Evolutionary conservation across 23 red algal species (phyloP), one percentile per base, ranked within the genome.

Genomic region (Cyanidioschyzon merolae): DNA sequence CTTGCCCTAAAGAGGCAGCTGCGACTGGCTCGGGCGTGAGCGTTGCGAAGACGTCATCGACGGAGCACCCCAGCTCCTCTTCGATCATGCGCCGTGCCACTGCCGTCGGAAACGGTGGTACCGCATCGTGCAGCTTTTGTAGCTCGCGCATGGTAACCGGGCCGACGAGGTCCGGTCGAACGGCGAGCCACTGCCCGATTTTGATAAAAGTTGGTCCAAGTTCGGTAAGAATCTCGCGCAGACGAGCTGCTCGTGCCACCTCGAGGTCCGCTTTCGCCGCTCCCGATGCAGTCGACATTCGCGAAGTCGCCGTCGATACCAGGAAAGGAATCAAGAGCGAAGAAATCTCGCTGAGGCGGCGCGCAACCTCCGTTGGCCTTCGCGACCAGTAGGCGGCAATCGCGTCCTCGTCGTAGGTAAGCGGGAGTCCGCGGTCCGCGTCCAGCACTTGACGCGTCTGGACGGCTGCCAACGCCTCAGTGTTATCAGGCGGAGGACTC

Each of bases 171-270:
- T 96, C 92, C 12, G 92, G 92, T 1, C 92, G 87, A 32, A 96
- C 89, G 7, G 92, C 90, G 35, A 96, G 39, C 0, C 76, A 83
- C 67, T 96, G 92, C 0, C 92, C 92, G 1, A 96, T 74, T 81
- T 96, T 96, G 32, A 96, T 89, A 39, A 89, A 96, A 15, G 87
- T 83, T 0, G 92, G 88, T 3, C 92, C 92, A 24, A 96, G 71
- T 24, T 39, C 50, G 0, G 84, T 90, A 17, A 96, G 83, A 31
- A 90, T 45, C 30, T 96, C 83, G 3, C 92, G 88, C 39, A 96
- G 79, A 17, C 86, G 87, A 30, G 76, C 85, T 2, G 92, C 90
- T 40, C 84, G 76, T 41, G 59, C 80, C 12, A 54, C 45, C 57
- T 57, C 77, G 25, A 77, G 58, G 39, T 89, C 82, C 18, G 75